These are phyloP conservation scores for Pyrenula aspistea DNA, from an alignment of 495 filamentous ascomycete species.

Conservation along the genomic window DNA sequence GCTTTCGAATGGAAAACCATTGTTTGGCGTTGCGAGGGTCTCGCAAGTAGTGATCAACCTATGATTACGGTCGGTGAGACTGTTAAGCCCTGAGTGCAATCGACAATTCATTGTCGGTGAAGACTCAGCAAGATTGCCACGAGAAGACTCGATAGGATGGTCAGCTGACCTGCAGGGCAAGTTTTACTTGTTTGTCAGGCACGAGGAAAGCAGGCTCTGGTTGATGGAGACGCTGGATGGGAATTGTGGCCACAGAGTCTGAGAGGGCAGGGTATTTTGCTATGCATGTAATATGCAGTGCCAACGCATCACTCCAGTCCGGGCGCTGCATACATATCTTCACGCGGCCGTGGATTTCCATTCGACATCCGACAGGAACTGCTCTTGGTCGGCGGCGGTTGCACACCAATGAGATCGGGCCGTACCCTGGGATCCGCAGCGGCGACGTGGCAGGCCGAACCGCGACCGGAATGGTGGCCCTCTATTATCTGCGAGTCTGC, in stretches of 20 bases:
- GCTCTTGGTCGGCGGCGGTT: not conserved
- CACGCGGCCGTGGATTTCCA: not conserved
- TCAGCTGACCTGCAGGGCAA: not conserved
- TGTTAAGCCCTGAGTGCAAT: no score
- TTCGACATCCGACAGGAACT: not conserved
- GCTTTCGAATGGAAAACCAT: no score
- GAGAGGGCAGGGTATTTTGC: not conserved
- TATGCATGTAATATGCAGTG: not conserved
- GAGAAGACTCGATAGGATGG: no score
- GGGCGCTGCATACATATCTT: not conserved
- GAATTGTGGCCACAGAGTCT: not conserved
- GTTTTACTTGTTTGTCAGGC: not conserved
- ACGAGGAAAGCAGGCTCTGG: not conserved
- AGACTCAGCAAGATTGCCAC: no score
- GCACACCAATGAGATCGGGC: not conserved
- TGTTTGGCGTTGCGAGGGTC: no score
- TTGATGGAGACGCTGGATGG: not conserved
- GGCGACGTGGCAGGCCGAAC: not conserved
- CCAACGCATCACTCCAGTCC: not conserved
- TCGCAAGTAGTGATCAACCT: no score
- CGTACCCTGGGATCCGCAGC: not conserved
- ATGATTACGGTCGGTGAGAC: no score
- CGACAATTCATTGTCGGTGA: no score
- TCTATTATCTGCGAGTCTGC: not conserved
- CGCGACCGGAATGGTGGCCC: not conserved